Conservation (phyloP, 2,329 filamentous ascomycete genomes). For the Apiospora phragmitis region DNA sequence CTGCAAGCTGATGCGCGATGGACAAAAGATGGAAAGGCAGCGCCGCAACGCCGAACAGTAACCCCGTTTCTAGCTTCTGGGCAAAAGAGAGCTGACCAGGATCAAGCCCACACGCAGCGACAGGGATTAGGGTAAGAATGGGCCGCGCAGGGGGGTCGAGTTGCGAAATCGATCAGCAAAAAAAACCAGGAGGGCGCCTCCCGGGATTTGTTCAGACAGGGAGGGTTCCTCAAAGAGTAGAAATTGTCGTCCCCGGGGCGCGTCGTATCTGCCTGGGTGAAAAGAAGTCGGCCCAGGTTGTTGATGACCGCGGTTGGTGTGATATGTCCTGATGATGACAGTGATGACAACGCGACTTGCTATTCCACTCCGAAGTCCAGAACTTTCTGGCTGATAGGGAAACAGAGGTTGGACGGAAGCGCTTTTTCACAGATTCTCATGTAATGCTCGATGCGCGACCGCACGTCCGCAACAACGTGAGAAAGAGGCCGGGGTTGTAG, state of each 20-base stretch:
- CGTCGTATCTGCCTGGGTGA: slow-evolving; percentile 1
- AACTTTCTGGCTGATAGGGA: background rate
- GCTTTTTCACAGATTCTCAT: slow-evolving; percentile 3
- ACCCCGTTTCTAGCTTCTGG: slow-evolving; percentile 10
- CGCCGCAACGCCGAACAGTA: slow-evolving; percentile 12
- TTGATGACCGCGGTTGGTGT: background rate
- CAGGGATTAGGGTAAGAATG: slow-evolving; percentile 20
- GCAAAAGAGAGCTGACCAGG: slow-evolving; percentile 19
- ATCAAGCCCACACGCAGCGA: slow-evolving; percentile 24
- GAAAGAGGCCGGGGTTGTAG: slow-evolving; percentile 1
- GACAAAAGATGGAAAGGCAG: slow-evolving; percentile 14
- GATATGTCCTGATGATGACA: slow-evolving; percentile 4
- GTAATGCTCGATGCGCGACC: slow-evolving; percentile 1
- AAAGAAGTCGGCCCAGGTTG: background rate
- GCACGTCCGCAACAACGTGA: slow-evolving; percentile 6
- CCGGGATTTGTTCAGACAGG: background rate
- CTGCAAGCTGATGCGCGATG: slow-evolving; percentile 10
- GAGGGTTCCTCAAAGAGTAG: slow-evolving; percentile 1
- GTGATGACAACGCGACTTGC: slow-evolving; percentile 4
- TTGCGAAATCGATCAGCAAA: slow-evolving; percentile 15
- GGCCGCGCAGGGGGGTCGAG: slow-evolving; percentile 18
- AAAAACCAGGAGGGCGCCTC: slow-evolving; percentile 3
- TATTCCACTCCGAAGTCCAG: background rate
- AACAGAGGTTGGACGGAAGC: background rate
- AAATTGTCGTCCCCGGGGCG: background rate